Conservation (phyloP, 371 early-diverging fungal genomes). For the Zychaea mexicana region DNA sequence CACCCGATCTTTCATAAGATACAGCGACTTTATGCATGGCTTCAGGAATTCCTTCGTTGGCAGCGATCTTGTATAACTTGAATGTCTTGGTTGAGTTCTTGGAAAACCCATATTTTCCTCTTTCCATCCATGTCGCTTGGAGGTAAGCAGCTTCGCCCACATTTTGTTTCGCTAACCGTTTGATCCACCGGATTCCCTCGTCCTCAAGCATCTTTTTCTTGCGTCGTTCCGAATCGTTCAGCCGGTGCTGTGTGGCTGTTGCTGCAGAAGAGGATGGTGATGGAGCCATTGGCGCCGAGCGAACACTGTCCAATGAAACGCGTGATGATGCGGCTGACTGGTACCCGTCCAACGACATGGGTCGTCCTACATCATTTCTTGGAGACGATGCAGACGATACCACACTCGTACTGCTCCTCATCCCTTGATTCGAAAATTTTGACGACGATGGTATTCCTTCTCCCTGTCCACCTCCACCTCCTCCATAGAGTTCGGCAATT, state of each 20-base stretch:
- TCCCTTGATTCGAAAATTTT: background rate
- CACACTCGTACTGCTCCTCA: background rate
- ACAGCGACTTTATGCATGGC: conserved; percentile 39
- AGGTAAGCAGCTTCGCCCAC: conserved; percentile 75
- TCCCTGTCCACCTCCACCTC: background rate
- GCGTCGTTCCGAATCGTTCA: conserved; percentile 3
- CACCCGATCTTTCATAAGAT: conserved; percentile 57
- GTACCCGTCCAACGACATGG: background rate
- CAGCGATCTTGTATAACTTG: conserved; percentile 38
- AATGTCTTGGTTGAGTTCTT: conserved; percentile 51
- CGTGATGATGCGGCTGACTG: background rate
- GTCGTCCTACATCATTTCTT: background rate
- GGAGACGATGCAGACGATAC: background rate
- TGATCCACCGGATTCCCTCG: conserved; percentile 74
- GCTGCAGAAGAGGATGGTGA: conserved; percentile 1
- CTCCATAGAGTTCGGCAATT: conserved; percentile 40
- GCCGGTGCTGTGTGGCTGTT: background rate
- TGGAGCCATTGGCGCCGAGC: background rate
- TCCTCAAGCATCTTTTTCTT: conserved; percentile 47
- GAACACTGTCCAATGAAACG: background rate
- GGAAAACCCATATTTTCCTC: conserved; percentile 59
- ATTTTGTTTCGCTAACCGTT: conserved; percentile 63
- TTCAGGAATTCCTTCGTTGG: conserved; percentile 36
- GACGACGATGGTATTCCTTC: background rate
- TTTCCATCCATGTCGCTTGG: conserved; percentile 70